Conservation (phyloP, 306 rosid species). For the Adenanthera pavonina region DNA sequence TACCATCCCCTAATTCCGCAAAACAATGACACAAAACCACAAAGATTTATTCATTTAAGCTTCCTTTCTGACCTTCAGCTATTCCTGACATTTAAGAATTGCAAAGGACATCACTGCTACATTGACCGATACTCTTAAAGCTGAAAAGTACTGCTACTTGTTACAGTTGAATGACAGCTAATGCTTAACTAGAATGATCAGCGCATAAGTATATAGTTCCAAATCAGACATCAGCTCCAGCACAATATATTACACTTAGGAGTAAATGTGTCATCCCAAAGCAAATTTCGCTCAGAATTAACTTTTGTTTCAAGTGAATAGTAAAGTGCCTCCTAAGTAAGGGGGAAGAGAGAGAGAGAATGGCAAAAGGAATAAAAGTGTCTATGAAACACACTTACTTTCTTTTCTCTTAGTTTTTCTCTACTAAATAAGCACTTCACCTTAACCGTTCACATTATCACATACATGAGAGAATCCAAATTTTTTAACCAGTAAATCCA, state of each 20-base stretch:
- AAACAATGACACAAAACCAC: neutral
- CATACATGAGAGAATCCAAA: neutral
- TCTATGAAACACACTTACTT: neutral
- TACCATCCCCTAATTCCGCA: slow-evolving; percentile 3
- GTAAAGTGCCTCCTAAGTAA: neutral
- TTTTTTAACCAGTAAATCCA: neutral
- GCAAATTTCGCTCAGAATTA: neutral
- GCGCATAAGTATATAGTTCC: neutral
- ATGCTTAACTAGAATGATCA: neutral
- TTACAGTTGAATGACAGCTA: neutral
- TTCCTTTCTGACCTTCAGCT: slow-evolving; percentile 4
- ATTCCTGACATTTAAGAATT: neutral
- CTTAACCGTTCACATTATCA: neutral
- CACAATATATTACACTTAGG: neutral
- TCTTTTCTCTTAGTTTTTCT: neutral
- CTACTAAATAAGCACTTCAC: neutral
- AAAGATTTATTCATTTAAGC: neutral
- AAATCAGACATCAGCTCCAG: neutral
- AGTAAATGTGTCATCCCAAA: neutral
- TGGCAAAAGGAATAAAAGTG: neutral
- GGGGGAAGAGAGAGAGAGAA: neutral
- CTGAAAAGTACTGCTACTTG: neutral
- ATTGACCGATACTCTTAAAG: neutral
- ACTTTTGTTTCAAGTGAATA: neutral
- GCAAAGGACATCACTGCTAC: neutral